phyloP scores from a whole-genome alignment of 2,329 filamentous ascomycete genomes.

The Cryphonectria nitschkei region DNA sequence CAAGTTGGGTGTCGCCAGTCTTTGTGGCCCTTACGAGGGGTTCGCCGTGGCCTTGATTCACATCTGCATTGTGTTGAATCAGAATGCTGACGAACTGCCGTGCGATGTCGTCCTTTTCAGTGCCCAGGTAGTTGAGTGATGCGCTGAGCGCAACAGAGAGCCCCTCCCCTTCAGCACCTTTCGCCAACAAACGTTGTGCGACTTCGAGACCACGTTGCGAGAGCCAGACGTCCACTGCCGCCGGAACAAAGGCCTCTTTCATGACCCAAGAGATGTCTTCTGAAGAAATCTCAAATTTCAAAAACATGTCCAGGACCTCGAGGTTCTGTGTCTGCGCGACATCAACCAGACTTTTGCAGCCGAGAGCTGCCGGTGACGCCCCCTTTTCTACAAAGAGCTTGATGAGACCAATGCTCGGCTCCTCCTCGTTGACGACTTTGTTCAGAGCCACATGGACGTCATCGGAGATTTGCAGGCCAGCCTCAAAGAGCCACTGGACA shows the following conservation, averaged over 20 bases:
- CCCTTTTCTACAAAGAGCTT: constrained; percentile 53
- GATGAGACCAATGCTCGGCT: constrained; percentile 52
- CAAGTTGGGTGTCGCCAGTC: constrained; percentile 53
- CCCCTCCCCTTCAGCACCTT: constrained; percentile 51
- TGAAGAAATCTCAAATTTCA: constrained; percentile 45
- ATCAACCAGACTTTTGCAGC: constrained; percentile 56
- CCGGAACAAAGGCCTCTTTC: constrained; percentile 47
- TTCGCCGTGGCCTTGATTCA: constrained; percentile 56
- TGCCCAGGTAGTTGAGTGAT: constrained; percentile 48
- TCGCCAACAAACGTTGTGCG: constrained; percentile 52
- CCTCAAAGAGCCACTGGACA: constrained; percentile 54
- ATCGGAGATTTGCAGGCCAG: constrained; percentile 52
- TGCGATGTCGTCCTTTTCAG: constrained; percentile 45
- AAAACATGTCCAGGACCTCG: constrained; percentile 46
- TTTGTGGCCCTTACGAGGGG: constrained; percentile 58
- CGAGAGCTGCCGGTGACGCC: constrained; percentile 55
- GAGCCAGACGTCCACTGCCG: constrained; percentile 49
- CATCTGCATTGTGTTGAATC: constrained; percentile 46
- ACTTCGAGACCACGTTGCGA: constrained; percentile 51
- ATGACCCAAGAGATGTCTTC: constrained; percentile 52
- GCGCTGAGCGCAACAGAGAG: constrained; percentile 50
- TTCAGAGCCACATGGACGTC: constrained; percentile 55
- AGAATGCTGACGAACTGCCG: constrained; percentile 51
- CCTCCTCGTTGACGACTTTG: constrained; percentile 57
- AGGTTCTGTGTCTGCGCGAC: constrained; percentile 46